Evolutionary conservation across 1,284 basidiomycete genomes (phyloP).

Genomic region (Termitomyces sp.): DNA sequence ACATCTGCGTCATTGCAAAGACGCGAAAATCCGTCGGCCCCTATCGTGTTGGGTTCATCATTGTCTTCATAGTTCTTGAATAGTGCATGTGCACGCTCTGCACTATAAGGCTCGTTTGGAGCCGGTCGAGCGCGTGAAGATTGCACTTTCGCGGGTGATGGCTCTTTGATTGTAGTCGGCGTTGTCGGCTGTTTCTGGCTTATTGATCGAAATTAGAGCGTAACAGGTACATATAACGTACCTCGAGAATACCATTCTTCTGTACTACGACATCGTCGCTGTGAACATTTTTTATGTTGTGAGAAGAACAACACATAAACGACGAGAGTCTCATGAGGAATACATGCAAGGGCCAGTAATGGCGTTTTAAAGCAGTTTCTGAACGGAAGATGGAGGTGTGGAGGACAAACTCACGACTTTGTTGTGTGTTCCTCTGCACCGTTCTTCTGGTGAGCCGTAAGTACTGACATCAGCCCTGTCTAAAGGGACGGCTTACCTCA

Average conservation of each 20-base stretch:
- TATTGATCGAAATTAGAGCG: background rate
- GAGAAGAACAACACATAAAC: constrained; percentile 50
- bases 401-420: constrained; percentile 20
- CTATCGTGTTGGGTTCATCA: constrained; percentile 54
- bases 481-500: constrained; percentile 23
- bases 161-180: constrained; percentile 7
- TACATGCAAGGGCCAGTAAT: constrained; percentile 21
- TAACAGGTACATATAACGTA: background rate
- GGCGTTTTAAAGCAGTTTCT: constrained; percentile 2
- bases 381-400: constrained; percentile 1
- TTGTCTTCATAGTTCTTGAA: constrained; percentile 61
- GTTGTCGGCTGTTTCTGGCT: constrained; percentile 2
- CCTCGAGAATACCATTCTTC: constrained; percentile 19
- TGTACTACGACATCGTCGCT: constrained; percentile 35
- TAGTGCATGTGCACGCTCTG: constrained; percentile 45
- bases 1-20: constrained; percentile 63
- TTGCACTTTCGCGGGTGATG: constrained; percentile 10
- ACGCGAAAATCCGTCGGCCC: constrained; percentile 61
- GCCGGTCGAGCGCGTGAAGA: constrained; percentile 9
- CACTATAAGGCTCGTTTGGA: constrained; percentile 42
- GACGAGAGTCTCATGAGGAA: constrained; percentile 46
- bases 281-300: constrained; percentile 37
- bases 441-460: constrained; percentile 18
- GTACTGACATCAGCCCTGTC: constrained; percentile 21
- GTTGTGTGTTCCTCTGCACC: constrained; percentile 14